These are phyloP conservation scores for Arabidopsis lyrata DNA, from an alignment of 441 rosid species.

Conservation along the genomic window DNA sequence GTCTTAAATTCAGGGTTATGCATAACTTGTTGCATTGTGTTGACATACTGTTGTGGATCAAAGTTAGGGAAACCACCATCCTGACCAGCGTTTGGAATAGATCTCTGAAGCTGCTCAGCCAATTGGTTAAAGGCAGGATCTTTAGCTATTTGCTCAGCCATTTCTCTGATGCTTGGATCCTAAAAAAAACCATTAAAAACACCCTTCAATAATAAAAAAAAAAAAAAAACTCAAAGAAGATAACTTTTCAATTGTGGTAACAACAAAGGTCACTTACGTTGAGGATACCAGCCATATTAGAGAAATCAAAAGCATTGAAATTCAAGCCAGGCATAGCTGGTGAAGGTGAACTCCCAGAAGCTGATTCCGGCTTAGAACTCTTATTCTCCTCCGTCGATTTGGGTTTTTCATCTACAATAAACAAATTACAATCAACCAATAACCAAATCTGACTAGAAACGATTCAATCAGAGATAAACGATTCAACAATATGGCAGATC, in stretches of 20 bases:
- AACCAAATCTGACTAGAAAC: slow-evolving; percentile 14
- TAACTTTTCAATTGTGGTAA: background rate
- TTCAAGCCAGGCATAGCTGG: slow-evolving; percentile 53
- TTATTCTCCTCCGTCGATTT: slow-evolving; percentile 40
- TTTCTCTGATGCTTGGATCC: slow-evolving; percentile 96
- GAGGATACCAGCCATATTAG: slow-evolving; percentile 83
- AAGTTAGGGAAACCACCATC: slow-evolving; percentile 76
- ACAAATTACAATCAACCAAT: slow-evolving; percentile 8
- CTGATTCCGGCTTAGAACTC: slow-evolving; percentile 39
- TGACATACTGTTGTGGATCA: slow-evolving; percentile 77
- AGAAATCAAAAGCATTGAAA: slow-evolving; percentile 84
- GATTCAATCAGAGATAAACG: background rate
- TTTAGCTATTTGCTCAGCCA: slow-evolving; percentile 94
- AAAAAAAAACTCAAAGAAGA: background rate
- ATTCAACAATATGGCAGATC: slow-evolving; percentile 28
- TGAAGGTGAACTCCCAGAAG: slow-evolving; percentile 46
- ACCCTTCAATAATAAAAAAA: background rate
- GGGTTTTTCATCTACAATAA: slow-evolving; percentile 37
- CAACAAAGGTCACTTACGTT: slow-evolving; percentile 55
- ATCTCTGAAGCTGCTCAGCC: slow-evolving; percentile 96
- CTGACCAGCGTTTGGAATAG: slow-evolving; percentile 63
- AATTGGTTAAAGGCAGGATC: slow-evolving; percentile 95
- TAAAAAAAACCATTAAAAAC: slow-evolving; percentile 30
- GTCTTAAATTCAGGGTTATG: slow-evolving; percentile 91
- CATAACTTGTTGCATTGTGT: slow-evolving; percentile 98